Evolutionary conservation across 1,284 basidiomycete genomes (phyloP).

Genomic region (Microbotryum intermedium): DNA sequence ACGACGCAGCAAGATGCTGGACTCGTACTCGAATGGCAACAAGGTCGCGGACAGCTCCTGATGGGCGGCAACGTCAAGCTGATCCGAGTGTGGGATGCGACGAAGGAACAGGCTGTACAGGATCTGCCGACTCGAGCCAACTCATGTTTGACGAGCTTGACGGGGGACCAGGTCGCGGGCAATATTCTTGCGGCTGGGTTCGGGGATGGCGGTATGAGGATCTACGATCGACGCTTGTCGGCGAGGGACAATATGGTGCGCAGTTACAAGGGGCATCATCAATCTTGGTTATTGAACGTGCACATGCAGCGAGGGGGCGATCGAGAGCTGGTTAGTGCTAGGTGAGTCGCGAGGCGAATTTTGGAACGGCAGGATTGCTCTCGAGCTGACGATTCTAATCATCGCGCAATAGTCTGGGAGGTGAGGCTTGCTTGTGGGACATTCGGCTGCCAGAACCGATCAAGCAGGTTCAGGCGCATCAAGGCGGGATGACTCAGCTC

Average conservation of each 20-base stretch:
- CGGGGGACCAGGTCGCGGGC: constrained; percentile 66
- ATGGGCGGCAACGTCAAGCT: constrained; percentile 85
- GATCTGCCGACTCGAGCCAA: constrained; percentile 83
- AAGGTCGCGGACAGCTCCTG: constrained; percentile 71
- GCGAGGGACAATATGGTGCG: constrained; percentile 77
- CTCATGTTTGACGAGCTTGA: constrained; percentile 77
- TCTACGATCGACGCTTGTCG: constrained; percentile 83
- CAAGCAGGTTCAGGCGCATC: constrained; percentile 59
- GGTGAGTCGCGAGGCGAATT: constrained; percentile 47
- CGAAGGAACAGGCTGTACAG: constrained; percentile 59
- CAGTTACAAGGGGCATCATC: constrained; percentile 62
- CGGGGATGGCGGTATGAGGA: constrained; percentile 79
- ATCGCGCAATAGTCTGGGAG: constrained; percentile 58
- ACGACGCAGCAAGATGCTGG: constrained; percentile 60
- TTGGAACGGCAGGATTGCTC: too few species aligned
- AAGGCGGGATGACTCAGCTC: constrained; percentile 68
- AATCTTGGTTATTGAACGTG: constrained; percentile 85
- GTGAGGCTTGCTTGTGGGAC: constrained; percentile 89
- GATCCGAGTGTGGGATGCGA: constrained; percentile 90
- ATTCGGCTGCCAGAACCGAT: constrained; percentile 61
- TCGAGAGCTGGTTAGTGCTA: constrained; percentile 77
- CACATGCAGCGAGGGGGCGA: constrained; percentile 68
- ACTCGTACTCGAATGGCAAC: constrained; percentile 88
- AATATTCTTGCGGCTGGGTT: constrained; percentile 85
- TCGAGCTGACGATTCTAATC: neutral